Conservation (phyloP, 345 rosid species). For the Camelina sativa region DNA sequence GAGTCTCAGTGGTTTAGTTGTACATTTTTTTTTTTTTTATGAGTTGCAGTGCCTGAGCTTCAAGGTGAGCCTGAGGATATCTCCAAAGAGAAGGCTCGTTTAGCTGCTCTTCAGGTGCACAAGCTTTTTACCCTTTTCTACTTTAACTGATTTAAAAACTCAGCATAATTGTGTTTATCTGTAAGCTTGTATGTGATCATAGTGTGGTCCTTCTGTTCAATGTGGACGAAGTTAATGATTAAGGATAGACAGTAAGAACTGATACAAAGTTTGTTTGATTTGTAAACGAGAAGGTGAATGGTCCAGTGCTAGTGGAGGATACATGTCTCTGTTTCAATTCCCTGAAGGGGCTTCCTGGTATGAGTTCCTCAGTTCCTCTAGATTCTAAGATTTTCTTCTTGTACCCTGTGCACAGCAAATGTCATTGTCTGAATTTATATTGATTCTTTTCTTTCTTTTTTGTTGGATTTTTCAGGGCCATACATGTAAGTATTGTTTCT, state of each 20-base stretch:
- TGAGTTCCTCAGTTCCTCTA: background rate
- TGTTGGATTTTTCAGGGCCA: conserved; percentile 74
- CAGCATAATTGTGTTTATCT: conserved; percentile 2
- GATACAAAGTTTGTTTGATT: conserved; percentile 28
- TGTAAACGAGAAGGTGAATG: conserved; percentile 65
- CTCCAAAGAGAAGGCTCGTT: conserved; percentile 90
- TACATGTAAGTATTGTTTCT: conserved; percentile 72
- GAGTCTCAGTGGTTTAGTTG: background rate
- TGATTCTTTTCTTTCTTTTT: background rate
- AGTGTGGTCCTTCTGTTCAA: background rate
- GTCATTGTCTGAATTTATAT: background rate
- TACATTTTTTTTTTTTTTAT: background rate
- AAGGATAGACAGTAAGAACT: background rate
- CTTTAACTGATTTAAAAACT: conserved; percentile 5
- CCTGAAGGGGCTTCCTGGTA: conserved; percentile 97
- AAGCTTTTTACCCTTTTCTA: background rate
- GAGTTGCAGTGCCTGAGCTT: conserved; percentile 72
- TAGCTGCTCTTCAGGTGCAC: conserved; percentile 77
- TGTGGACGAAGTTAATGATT: background rate
- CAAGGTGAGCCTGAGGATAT: conserved; percentile 96
- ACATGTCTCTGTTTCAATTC: conserved; percentile 97
- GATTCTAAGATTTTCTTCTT: background rate
- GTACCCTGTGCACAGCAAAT: background rate
- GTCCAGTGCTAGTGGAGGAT: conserved; percentile 95
- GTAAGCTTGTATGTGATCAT: background rate